These are phyloP conservation scores for Colletotrichum sojae DNA, from an alignment of 2,329 filamentous ascomycete genomes.

Conservation along the genomic window DNA sequence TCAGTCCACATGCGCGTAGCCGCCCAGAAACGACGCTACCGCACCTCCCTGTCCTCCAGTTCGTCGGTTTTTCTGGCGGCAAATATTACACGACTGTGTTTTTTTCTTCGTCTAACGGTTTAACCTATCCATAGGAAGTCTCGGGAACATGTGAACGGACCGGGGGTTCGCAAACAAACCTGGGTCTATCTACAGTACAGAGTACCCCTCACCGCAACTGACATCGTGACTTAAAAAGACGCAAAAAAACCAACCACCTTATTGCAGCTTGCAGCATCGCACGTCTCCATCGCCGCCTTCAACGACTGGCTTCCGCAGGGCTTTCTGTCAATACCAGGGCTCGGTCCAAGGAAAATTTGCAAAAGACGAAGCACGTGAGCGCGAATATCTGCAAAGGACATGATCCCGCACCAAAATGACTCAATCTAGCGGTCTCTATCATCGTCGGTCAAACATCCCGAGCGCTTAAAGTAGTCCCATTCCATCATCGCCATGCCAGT, in stretches of 20 bases:
- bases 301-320: not conserved
- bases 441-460: too few species aligned
- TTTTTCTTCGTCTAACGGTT: not conserved
- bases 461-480: not conserved
- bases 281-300: not conserved
- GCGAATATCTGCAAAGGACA: not conserved
- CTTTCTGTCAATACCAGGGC: not conserved
- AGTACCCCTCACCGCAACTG: not conserved
- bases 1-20: constrained; percentile 28
- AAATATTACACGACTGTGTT: too few species aligned
- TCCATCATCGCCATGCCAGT: not conserved
- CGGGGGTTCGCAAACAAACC: not conserved
- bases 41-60: constrained; percentile 2
- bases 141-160: not conserved
- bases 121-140: not conserved
- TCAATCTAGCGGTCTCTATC: not conserved
- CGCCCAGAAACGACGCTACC: constrained; percentile 29
- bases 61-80: too few species aligned
- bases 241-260: not conserved
- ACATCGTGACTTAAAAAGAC: not conserved
- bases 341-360: not conserved
- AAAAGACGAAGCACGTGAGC: not conserved
- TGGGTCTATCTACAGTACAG: too few species aligned
- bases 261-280: not conserved
- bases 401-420: not conserved